A percentile compares a stretch with the other conserved stretches of the same genome.
phyloP scores from a whole-genome alignment of 352 stramenopile species.

The Aphanomyces cochlioides region DNA sequence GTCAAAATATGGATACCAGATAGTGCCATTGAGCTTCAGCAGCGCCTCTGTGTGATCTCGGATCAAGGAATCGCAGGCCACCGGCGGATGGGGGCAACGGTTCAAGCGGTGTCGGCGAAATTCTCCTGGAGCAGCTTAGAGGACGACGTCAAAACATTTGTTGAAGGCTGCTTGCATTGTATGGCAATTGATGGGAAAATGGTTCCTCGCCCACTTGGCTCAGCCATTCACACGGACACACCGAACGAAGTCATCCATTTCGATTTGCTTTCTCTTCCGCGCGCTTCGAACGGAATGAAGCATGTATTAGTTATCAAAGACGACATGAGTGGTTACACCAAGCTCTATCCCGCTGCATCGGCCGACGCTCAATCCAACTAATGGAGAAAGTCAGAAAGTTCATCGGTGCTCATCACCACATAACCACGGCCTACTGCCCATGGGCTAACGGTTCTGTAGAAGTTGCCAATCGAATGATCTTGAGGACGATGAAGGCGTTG shows the following conservation, averaged over 20 bases:
- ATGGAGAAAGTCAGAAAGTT: not conserved
- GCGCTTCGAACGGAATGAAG: conserved; percentile 19
- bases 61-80: conserved; percentile 34
- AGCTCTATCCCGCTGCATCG: not conserved
- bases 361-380: not conserved
- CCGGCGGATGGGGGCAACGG: conserved; percentile 31
- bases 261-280: conserved; percentile 36
- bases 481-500: too few species aligned
- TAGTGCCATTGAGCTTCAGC: conserved; percentile 32
- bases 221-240: conserved; percentile 32
- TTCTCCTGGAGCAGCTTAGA: conserved; percentile 30
- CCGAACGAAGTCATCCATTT: conserved; percentile 43
- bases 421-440: not conserved
- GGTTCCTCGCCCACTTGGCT: conserved; percentile 29
- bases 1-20: conserved; percentile 35
- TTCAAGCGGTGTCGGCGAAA: conserved; percentile 6
- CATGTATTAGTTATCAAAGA: conserved; percentile 41
- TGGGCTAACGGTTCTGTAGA: not conserved
- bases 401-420: not conserved
- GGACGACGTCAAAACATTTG: not conserved
- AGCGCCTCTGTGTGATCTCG: conserved; percentile 30
- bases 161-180: conserved; percentile 13
- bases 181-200: conserved; percentile 24
- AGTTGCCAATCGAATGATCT: too few species aligned
- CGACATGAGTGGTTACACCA: conserved; percentile 34